phyloP scores from a whole-genome alignment of 306 rosid species.

The Cicer pinnatifidum region DNA sequence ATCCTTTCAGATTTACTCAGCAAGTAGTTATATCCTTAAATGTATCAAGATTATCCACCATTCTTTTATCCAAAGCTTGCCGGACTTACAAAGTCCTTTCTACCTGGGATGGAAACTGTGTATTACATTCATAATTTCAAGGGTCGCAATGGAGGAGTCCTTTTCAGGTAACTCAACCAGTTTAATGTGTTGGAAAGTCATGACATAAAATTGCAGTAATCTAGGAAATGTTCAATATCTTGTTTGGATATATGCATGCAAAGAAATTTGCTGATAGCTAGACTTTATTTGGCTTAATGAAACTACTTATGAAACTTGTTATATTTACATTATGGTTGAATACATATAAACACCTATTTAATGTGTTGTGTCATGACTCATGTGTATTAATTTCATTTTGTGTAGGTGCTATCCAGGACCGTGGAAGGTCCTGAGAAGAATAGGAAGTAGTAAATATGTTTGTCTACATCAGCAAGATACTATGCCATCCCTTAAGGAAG shows the following conservation, averaged over 20 bases:
- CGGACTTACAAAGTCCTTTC: constrained; percentile 71
- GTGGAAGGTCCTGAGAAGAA: constrained; percentile 82
- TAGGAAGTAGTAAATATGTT: constrained; percentile 49
- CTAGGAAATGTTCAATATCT: constrained; percentile 14
- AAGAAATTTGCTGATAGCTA: constrained; percentile 7
- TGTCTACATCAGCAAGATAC: constrained; percentile 77
- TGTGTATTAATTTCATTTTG: neutral
- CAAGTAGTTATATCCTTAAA: constrained; percentile 55
- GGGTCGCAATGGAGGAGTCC: constrained; percentile 82
- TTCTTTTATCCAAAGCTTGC: constrained; percentile 95
- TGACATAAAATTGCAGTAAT: constrained; percentile 23
- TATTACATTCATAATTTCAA: constrained; percentile 91
- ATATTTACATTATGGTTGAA: neutral
- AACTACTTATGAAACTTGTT: constrained; percentile 5
- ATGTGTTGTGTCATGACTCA: neutral
- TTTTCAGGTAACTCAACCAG: constrained; percentile 69
- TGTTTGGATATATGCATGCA: constrained; percentile 3
- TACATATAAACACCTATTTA: constrained; percentile 20
- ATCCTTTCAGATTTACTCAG: constrained; percentile 4
- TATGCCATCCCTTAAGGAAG: constrained; percentile 95
- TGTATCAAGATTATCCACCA: constrained; percentile 75
- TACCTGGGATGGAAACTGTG: constrained; percentile 83
- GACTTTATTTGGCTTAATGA: constrained; percentile 16
- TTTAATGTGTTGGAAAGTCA: constrained; percentile 20
- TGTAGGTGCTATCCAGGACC: constrained; percentile 87